Evolutionary conservation across 352 stramenopile species (phyloP).

Genomic region (Hyaloperonospora brassicae): DNA sequence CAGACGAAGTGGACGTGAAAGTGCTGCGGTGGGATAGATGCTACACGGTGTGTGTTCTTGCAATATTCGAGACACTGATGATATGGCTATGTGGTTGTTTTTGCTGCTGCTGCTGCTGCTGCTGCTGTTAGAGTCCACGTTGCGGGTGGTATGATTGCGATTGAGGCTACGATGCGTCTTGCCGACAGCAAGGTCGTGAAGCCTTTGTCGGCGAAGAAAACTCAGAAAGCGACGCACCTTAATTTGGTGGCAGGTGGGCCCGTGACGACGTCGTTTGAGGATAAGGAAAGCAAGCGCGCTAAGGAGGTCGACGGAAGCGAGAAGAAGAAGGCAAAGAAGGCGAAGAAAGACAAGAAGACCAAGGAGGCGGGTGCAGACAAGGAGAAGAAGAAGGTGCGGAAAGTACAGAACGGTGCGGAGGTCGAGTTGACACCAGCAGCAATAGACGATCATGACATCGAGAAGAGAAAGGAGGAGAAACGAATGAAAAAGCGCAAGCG

Average conservation of each 20-base stretch:
- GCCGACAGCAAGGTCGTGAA: conserved; percentile 11
- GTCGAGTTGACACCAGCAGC: conserved; percentile 8
- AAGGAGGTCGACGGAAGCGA: neutral
- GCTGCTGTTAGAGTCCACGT: conserved; percentile 39
- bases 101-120: conserved; percentile 8
- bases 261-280: conserved; percentile 9
- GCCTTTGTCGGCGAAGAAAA: conserved; percentile 5
- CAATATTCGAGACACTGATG: no score
- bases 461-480: conserved; percentile 28
- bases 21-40: conserved; percentile 37
- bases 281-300: conserved; percentile 25
- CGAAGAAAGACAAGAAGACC: neutral
- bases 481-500: conserved; percentile 32
- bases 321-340: neutral
- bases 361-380: neutral
- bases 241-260: conserved; percentile 12
- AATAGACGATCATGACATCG: conserved; percentile 5
- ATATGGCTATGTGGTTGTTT: no score
- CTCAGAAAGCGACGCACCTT: conserved; percentile 12
- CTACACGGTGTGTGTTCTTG: neutral
- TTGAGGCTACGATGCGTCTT: conserved; percentile 66
- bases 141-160: conserved; percentile 70
- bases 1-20: conserved; percentile 58
- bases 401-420: conserved; percentile 5
- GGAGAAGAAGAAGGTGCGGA: neutral